These are phyloP conservation scores for Pythium grandisporangium DNA, from an alignment of 352 stramenopile genomes.

Conservation along the genomic window DNA sequence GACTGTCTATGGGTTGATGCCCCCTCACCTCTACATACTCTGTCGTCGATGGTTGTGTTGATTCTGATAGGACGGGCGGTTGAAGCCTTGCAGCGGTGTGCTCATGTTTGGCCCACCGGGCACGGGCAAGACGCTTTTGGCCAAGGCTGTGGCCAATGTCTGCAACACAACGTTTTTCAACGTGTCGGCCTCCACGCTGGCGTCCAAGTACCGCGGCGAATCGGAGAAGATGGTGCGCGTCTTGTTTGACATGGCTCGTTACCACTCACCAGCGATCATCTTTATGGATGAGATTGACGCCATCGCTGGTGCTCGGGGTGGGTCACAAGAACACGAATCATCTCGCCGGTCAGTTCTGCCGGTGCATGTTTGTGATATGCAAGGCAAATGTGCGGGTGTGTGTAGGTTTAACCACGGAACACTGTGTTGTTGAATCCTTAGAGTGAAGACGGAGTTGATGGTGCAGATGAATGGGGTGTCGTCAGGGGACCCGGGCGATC, in stretches of 20 bases:
- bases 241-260: slow-evolving; percentile 97
- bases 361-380: no score
- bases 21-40: no score
- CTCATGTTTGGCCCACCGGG: slow-evolving; percentile 84
- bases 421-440: no score
- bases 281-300: slow-evolving; percentile 99
- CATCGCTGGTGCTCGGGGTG: slow-evolving; percentile 70
- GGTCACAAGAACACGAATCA: slow-evolving; percentile 75
- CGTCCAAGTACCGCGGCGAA: slow-evolving; percentile 92
- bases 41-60: no score
- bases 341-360: slow-evolving; percentile 59
- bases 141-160: slow-evolving; percentile 90
- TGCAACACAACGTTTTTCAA: slow-evolving; percentile 99
- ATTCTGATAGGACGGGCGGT: slow-evolving; percentile 47
- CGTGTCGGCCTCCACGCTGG: slow-evolving; percentile 87
- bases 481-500: slow-evolving; percentile 14
- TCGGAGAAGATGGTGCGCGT: slow-evolving; percentile 96
- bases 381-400: no score
- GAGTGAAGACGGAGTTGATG: slow-evolving; percentile 96
- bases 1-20: no score
- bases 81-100: slow-evolving; percentile 78
- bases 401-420: no score
- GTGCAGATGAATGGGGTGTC: slow-evolving; percentile 97
- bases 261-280: slow-evolving; percentile 96
- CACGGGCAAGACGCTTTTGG: slow-evolving; percentile 86